Conservation (phyloP, 352 stramenopile species). For the Phytophthora hibernalis region DNA sequence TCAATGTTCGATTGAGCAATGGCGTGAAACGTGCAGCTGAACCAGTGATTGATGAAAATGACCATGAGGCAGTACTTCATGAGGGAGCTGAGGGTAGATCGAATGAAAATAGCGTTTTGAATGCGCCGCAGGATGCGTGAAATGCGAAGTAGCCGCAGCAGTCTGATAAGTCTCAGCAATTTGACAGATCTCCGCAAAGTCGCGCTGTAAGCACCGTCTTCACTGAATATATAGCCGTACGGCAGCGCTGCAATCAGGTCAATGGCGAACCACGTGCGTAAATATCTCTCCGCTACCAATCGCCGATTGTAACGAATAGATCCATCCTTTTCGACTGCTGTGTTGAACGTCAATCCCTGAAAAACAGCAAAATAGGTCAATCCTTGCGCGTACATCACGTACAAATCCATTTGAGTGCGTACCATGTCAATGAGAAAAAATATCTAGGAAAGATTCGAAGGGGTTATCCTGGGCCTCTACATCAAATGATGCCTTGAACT, state of each 20-base stretch:
- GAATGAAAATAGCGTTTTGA: conserved; percentile 74
- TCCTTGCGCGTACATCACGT: neutral
- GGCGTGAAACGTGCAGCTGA: conserved; percentile 71
- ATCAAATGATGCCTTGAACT: conserved; percentile 78
- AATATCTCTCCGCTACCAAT: conserved; percentile 46
- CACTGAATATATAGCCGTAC: conserved; percentile 49
- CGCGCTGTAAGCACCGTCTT: conserved; percentile 30
- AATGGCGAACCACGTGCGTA: conserved; percentile 59
- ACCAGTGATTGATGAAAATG: conserved; percentile 76
- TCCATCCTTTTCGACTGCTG: conserved; percentile 56
- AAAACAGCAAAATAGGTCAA: conserved; percentile 1
- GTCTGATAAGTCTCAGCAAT: conserved; percentile 62
- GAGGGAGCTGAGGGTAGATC: conserved; percentile 69
- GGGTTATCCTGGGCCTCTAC: conserved; percentile 33
- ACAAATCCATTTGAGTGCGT: conserved; percentile 17
- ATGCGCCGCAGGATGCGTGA: conserved; percentile 72
- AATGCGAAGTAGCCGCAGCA: conserved; percentile 75
- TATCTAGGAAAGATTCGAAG: conserved; percentile 62
- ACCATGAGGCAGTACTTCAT: conserved; percentile 79
- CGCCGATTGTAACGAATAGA: conserved; percentile 53
- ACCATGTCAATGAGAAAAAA: conserved; percentile 80
- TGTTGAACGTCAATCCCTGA: conserved; percentile 68
- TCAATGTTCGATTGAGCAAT: conserved; percentile 42
- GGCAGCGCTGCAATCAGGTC: conserved; percentile 62
- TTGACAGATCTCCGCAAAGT: conserved; percentile 58